Conservation (phyloP, 345 rosid species). For the Turritis glabra region DNA sequence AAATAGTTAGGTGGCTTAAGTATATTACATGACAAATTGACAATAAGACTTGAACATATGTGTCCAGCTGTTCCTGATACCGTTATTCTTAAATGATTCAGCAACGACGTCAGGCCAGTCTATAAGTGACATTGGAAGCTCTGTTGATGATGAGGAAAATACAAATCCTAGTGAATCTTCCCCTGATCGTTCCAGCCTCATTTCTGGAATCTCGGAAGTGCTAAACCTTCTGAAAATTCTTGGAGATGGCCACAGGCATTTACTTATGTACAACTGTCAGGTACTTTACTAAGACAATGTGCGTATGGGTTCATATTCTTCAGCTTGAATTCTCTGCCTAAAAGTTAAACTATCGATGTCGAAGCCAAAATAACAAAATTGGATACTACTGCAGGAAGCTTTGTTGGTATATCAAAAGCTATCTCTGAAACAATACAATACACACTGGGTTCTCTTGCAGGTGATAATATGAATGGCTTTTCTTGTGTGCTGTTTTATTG, state of each 20-base stretch:
- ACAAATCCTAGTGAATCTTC: constrained; percentile 38
- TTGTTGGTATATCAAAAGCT: constrained; percentile 62
- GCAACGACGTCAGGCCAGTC: constrained; percentile 34
- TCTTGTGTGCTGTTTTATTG: background rate
- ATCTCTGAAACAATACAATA: constrained; percentile 78
- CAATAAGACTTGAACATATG: constrained; percentile 18
- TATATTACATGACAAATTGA: background rate
- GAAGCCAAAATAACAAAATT: constrained; percentile 5
- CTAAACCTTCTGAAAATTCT: constrained; percentile 67
- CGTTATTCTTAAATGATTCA: constrained; percentile 21
- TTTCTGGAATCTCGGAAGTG: constrained; percentile 63
- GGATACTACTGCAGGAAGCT: constrained; percentile 64
- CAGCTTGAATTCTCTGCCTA: background rate
- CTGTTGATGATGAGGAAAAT: constrained; percentile 32
- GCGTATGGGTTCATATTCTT: constrained; percentile 13
- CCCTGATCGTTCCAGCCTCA: constrained; percentile 39
- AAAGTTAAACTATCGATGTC: background rate
- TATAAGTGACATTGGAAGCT: constrained; percentile 34
- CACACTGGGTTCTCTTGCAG: constrained; percentile 56
- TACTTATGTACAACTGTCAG: constrained; percentile 74
- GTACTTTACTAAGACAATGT: constrained; percentile 41
- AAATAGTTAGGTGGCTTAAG: background rate
- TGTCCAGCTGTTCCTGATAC: constrained; percentile 11
- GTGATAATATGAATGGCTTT: constrained; percentile 20
- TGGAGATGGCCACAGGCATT: constrained; percentile 81